Conservation (phyloP, 106 monocot species). For the Dendrobium catenatum region DNA sequence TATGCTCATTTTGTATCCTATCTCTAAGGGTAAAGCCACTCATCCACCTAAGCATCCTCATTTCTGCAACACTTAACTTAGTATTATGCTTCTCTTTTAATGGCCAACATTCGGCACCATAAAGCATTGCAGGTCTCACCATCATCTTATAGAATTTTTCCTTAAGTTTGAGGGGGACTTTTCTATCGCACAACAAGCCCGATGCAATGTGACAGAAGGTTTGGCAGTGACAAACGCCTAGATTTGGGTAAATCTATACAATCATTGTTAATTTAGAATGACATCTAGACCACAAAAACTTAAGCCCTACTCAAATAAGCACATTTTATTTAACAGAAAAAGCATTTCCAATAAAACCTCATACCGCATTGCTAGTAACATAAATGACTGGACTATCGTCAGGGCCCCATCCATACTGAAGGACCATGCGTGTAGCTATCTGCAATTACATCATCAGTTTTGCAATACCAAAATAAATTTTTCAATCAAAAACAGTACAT, state of each 20-base stretch:
- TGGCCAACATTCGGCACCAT: too few relatives aligned
- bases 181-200: too few relatives aligned
- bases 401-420: conserved; percentile 93
- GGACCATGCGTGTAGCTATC: conserved; percentile 91
- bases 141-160: too few relatives aligned
- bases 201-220: not conserved
- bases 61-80: too few relatives aligned
- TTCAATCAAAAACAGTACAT: not conserved
- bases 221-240: not conserved
- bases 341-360: not conserved
- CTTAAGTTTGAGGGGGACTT: too few relatives aligned
- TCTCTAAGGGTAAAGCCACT: too few relatives aligned
- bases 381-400: conserved; percentile 88
- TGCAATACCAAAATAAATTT: not conserved
- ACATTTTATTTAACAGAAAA: not conserved
- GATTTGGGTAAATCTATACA: not conserved
- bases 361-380: conserved; percentile 66
- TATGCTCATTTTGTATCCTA: too few relatives aligned
- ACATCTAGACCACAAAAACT: not conserved
- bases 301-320: not conserved
- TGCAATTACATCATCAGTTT: conserved; percentile 18
- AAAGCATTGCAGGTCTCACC: too few relatives aligned
- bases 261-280: not conserved
- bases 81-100: too few relatives aligned
- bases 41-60: too few relatives aligned